phyloP scores from a whole-genome alignment of 2,329 filamentous ascomycete genomes.

The Chrysosphaeria jannelii region DNA sequence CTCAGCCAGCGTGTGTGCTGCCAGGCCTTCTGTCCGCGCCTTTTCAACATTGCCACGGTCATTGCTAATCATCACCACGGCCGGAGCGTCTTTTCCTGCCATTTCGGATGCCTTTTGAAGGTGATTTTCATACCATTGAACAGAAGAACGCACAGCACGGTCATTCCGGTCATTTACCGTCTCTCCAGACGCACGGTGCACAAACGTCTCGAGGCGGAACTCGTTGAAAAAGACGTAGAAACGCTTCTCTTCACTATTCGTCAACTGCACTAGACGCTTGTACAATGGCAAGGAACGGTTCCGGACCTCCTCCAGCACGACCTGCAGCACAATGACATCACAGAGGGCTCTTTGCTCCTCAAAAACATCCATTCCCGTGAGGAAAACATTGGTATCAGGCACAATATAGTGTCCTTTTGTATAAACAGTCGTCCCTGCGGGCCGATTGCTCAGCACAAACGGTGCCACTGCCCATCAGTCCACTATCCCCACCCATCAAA shows the following conservation, averaged over 20 bases:
- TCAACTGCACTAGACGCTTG: conserved; percentile 68
- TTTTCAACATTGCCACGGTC: conserved; percentile 69
- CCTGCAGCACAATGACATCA: conserved; percentile 90
- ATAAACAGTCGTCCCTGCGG: conserved; percentile 54
- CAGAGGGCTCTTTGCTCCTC: conserved; percentile 78
- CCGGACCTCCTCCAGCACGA: conserved; percentile 82
- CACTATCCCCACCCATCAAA: too few species aligned
- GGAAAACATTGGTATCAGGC: conserved; percentile 82
- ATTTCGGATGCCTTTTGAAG: conserved; percentile 23
- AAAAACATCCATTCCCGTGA: conserved; percentile 91
- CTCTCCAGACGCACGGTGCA: conserved; percentile 44
- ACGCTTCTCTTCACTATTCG: conserved; percentile 85
- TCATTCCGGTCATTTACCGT: conserved; percentile 93
- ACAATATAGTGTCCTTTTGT: conserved; percentile 78
- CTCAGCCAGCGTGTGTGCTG: conserved; percentile 34
- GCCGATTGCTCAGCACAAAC: conserved; percentile 69
- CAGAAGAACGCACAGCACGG: conserved; percentile 58
- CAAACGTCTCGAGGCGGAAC: conserved; percentile 75
- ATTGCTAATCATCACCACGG: conserved; percentile 79
- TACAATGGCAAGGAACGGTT: conserved; percentile 85
- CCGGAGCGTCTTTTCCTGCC: conserved; percentile 25
- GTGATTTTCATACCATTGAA: conserved; percentile 74
- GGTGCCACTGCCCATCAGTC: conserved; percentile 33
- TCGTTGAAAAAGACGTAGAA: conserved; percentile 99
- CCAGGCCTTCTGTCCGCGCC: conserved; percentile 44